Base-by-base conservation (phyloP, 345 rosid genomes). In the Hibiscus trionum region DNA sequence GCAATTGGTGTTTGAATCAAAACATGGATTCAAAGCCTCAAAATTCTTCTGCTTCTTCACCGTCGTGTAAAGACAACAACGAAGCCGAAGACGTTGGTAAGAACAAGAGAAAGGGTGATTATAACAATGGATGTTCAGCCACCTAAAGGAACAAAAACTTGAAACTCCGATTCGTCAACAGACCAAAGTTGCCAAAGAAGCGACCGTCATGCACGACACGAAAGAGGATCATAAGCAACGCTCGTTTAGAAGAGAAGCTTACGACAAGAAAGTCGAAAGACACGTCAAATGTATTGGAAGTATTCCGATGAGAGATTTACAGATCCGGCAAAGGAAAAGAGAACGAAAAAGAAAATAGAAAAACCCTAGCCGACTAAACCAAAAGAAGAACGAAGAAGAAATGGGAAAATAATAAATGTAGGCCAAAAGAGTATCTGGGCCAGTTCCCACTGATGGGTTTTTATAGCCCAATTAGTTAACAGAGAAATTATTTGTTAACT, bases 1-100 rank as follows among this genome's bases (percentile, higher is more conserved):
- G 95, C 83, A 89, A 89, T 21, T 89, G 95, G 95, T 89, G 95
- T 52, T 62, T 89, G 61, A 80, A 70, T 61, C 77, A 74, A 61
- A 76, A 76, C 52, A 74, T 74, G 24, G 84, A 77, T 15, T 24
- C 70, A 5, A 78, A 75, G 63, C 61, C 88, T 11, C 86, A 79
- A 9, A 84, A 74, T 73, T 79, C 85, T 4, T 79, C 79, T 1
- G 78, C 77, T 67, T 78, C 82, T 9, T 76, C 86, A 0, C 74
- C 83, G 0, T 72, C 84, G 31, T 78, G 72, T 67, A 78, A 77
- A 55, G 76, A 69, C 58, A 73, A 50, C 61, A 53, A 76, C 58
- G 77, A 76, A 35, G 85, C 79, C n/a, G 50, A 7, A 44, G 49
- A 46, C 10, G 84, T 75, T 39, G 47, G 46, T 70, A 79, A 65